A percentile compares a stretch with the other conserved stretches of the same genome.
Evolutionary conservation across 108 stramenopile genomes (phyloP).

Genomic region (Epithemia pelagica): DNA sequence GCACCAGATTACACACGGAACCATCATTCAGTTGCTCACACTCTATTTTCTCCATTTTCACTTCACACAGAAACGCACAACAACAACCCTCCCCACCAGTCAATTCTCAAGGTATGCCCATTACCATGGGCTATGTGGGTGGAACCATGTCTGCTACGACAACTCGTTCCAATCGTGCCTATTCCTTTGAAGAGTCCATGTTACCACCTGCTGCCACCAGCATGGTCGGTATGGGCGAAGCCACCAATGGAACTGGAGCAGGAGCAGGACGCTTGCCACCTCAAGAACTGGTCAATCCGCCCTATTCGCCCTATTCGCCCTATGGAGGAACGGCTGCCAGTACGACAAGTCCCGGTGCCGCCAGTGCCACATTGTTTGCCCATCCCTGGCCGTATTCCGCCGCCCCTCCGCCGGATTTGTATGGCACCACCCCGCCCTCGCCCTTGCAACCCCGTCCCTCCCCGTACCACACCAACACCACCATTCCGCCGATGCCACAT

Average conservation of each 20-base stretch:
- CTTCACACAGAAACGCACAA: not conserved
- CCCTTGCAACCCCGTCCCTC: conserved; percentile 28
- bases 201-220: conserved; percentile 29
- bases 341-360: not conserved
- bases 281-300: conserved; percentile 10
- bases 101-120: conserved; percentile 20
- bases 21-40: not conserved
- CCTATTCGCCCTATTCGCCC: conserved; percentile 21
- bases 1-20: not conserved
- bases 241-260: not conserved
- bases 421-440: conserved; percentile 19
- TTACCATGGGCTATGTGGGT: conserved; percentile 19
- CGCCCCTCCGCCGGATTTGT: conserved; percentile 34
- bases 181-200: conserved; percentile 47
- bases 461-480: not conserved
- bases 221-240: no score
- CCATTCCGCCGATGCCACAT: not conserved
- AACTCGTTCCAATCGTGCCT: conserved; percentile 18
- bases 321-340: conserved; percentile 16
- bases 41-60: not conserved
- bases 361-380: conserved; percentile 25
- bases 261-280: not conserved
- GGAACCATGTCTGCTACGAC: not conserved
- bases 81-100: conserved; percentile 16
- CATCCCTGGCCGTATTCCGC: conserved; percentile 48